Base-by-base conservation (phyloP, 2,329 filamentous ascomycete genomes). In the Cladosporium sp. region DNA sequence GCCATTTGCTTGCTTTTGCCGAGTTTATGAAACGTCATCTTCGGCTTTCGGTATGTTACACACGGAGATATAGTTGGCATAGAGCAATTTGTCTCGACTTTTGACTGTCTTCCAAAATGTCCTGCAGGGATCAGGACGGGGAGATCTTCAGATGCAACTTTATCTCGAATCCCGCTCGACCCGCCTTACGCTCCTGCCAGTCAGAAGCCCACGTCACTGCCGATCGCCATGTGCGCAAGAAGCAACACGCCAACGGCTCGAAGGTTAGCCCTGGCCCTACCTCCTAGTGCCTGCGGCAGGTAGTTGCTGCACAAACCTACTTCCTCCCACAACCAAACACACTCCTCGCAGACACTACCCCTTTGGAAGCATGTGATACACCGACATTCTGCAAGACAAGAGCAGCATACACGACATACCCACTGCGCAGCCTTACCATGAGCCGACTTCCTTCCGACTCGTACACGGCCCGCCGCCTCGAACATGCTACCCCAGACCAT, bases 401-500 rank as follows among this genome's bases (percentile, higher is more conserved):
- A 47, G 43, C 22, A 47, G 43, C 25, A 47, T 47, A 47, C 22
- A 15, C 9, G 30, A 30, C 17, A 50, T 50, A 39, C 19, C 34
- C 34, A 51, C 12, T 14, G 2, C 8, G 14, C 49, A 36, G 22
- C 34, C 17, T 15, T 34, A 55, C n/a, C 54, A 56, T 56, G 54
- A 56, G 34, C 25, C 39, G 28, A 20, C 68, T 72, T 15, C 63
- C 66, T n/a, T 56, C 67, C 39, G 65, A 69, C 60, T 68, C 67
- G 6, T 65, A 68, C 54, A 63, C 67, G 80, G 82, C 80, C 40
- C 69, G 68, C 36, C 67, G 70, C 28, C 67, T 72, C 22, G 68
- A 83, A 74, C 82, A 88, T 77, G 81, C 83, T 51, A 84, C 82
- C 43, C 78, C 83, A 22, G 78, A 83, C 60, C 85, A 88, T 67